These are phyloP conservation scores for Rhazya stricta DNA, from an alignment of 257 asterid species.

Conservation along the genomic window DNA sequence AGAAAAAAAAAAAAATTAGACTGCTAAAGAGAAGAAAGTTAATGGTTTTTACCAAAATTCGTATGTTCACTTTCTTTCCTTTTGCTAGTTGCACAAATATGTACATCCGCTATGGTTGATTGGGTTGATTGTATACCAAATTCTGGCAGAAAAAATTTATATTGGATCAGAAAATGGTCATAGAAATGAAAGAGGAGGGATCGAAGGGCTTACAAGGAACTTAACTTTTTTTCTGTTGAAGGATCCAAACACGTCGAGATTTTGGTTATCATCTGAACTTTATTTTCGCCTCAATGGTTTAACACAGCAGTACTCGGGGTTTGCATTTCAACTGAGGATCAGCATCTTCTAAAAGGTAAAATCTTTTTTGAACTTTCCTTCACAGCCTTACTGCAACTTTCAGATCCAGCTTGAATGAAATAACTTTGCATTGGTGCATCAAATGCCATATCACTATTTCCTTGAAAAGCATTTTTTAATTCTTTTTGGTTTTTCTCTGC, in stretches of 20 bases:
- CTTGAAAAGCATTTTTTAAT: no score
- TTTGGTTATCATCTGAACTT: no score
- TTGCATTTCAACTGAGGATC: not conserved
- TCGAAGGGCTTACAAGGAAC: slow-evolving; percentile 1
- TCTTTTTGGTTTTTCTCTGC: not conserved
- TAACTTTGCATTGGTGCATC: not conserved
- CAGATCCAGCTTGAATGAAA: not conserved
- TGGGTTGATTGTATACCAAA: slow-evolving; percentile 17
- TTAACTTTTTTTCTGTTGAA: slow-evolving; percentile 1
- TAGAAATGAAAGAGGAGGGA: not conserved
- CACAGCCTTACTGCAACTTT: not conserved
- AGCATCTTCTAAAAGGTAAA: not conserved
- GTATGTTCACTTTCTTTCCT: slow-evolving; percentile 20
- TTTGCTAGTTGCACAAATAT: slow-evolving; percentile 24
- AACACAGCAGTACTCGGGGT: no score
- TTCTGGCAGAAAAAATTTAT: slow-evolving; percentile 23
- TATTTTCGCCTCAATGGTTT: no score
- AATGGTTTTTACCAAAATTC: not conserved
- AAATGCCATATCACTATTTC: slow-evolving; percentile 1
- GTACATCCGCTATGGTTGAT: slow-evolving; percentile 24
- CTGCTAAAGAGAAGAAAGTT: not conserved
- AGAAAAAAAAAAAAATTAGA: slow-evolving; percentile 3
- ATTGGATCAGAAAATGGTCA: not conserved
- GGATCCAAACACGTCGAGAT: not conserved
- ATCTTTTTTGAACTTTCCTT: no score